Percentiles rank a stretch among this genome's conserved stretches.
Conservation (phyloP, 257 asterid genomes). For the Plantago major region DNA sequence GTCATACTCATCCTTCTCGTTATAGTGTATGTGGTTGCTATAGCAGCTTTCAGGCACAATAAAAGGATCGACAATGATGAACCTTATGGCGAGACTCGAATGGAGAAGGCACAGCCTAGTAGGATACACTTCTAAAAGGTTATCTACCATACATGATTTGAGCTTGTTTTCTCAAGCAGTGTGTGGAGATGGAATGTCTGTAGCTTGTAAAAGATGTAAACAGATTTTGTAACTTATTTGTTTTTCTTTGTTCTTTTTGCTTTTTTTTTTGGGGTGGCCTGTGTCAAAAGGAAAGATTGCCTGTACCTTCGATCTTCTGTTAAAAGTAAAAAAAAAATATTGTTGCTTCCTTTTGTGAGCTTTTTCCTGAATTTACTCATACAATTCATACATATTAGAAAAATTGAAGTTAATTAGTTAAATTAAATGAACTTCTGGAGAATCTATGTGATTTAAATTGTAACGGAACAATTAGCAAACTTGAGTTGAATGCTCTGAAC, state of each 20-base stretch:
- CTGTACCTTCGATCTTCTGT: too few relatives aligned
- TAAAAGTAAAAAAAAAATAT: too few relatives aligned
- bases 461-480: too few relatives aligned
- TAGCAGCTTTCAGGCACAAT: slow-evolving; percentile 73
- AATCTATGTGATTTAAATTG: too few relatives aligned
- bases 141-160: neutral
- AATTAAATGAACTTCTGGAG: too few relatives aligned
- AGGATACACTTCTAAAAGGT: slow-evolving; percentile 64
- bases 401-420: too few relatives aligned
- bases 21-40: slow-evolving; percentile 52
- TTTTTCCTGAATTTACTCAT: too few relatives aligned
- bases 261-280: neutral
- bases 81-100: slow-evolving; percentile 63
- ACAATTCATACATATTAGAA: too few relatives aligned
- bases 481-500: too few relatives aligned
- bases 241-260: too few relatives aligned
- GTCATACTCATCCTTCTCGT: slow-evolving; percentile 61
- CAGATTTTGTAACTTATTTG: neutral
- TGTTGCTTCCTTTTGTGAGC: too few relatives aligned
- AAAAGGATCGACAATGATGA: slow-evolving; percentile 61
- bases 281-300: neutral
- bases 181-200: slow-evolving; percentile 6
- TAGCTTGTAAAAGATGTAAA: neutral
- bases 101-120: slow-evolving; percentile 87
- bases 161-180: neutral